Base-by-base conservation (phyloP, 2,329 filamentous ascomycete species). In the Rhytidhysteron rufulum region DNA sequence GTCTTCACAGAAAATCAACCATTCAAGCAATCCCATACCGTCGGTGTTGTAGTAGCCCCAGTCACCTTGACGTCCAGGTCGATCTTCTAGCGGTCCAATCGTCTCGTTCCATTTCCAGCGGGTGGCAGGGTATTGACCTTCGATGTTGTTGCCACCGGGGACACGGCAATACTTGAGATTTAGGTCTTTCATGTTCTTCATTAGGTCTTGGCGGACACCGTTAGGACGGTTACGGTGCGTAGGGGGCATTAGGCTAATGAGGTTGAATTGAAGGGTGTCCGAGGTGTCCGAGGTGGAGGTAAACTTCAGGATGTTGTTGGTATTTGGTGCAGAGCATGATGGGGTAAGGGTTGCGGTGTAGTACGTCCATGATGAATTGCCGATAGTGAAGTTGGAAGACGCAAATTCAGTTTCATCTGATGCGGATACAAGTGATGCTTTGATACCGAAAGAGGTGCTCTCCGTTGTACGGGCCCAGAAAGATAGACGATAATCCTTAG, bases 71-170 rank as follows among this genome's bases (percentile, higher is more conserved):
- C 61, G 56, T 21, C 70, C 70, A 15, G 68, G 66, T 11, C 71
- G 59, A 43, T 71, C 51, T 27, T 57, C 66, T 15, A 77, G 57
- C 0, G 72, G 70, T 1, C 73, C 74, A 38, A 64, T 65, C 0
- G 72, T 74, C 41, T 76, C 66, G 41, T 75, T 74, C 74, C 74
- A 77, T 42, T 72, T 71, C 71, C 70, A 74, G 8, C 63, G 55
- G 18, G 53, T 53, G 15, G 55, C 47, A 17, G 63, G 49, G 33
- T 55, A 59, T 13, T 57, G 44, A 11, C 70, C 71, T 45, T 74
- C 71, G 10, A 73, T 50, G 44, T 71, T 71, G 49, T 72, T 73
- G 16, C 71, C 71, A 13, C 71, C 71, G 3, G 71, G 70, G 45
- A 73, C 72, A 2, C 70, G 63, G 3, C 73, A 52, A 70, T 36